Percentiles rank a stretch among this genome's conserved stretches.
Conservation (phyloP, 23 red algal species). For the Chondrus crispus region DNA sequence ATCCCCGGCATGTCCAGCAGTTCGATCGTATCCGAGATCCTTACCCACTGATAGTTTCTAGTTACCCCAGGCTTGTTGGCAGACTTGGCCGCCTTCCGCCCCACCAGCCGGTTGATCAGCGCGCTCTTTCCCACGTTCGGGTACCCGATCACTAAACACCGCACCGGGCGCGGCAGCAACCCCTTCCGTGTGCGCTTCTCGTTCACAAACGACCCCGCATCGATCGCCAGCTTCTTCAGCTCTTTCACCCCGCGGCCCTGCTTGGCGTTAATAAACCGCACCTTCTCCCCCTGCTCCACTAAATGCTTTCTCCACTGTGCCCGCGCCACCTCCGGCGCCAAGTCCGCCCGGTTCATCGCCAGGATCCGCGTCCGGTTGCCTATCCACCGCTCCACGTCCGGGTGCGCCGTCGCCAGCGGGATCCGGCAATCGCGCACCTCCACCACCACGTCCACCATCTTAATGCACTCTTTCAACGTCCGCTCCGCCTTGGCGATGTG, state of each 20-base stretch:
- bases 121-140: conserved; percentile 99
- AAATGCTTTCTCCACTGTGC: conserved; percentile 66
- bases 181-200: conserved; percentile 76
- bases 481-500: conserved; percentile 96
- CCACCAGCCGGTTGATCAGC: conserved; percentile 93
- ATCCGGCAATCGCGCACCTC: conserved; percentile 93
- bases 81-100: conserved; percentile 72
- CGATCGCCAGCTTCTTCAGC: conserved; percentile 57
- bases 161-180: conserved; percentile 74
- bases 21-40: conserved; percentile 80
- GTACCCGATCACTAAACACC: conserved; percentile 87
- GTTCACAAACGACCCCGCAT: conserved; percentile 66
- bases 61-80: conserved; percentile 93
- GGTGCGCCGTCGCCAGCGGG: conserved; percentile 77
- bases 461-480: conserved; percentile 71
- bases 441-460: conserved; percentile 90
- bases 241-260: conserved; percentile 71
- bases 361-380: conserved; percentile 73
- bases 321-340: conserved; percentile 61
- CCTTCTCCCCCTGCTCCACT: conserved; percentile 11
- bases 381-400: conserved; percentile 60
- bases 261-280: conserved; percentile 72
- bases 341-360: conserved; percentile 91
- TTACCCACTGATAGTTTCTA: conserved; percentile 87
- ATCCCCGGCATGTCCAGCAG: conserved; percentile 96